Evolutionary conservation across 176 grass and related monocot genomes (phyloP).

Genomic region (Hyparrhenia diplandra): DNA sequence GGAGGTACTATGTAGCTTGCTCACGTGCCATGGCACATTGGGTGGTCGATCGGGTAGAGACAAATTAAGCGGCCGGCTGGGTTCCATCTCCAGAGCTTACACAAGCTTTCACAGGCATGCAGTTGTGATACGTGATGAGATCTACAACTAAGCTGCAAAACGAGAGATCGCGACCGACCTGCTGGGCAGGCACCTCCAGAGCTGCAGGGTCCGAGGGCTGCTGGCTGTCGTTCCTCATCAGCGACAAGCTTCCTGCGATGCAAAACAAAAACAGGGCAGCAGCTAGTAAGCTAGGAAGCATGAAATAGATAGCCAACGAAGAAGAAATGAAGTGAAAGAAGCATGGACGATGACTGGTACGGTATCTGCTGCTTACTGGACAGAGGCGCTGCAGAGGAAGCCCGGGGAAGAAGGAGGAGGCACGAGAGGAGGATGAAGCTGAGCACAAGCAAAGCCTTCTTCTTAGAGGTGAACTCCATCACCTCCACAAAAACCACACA

Average conservation of each 20-base stretch:
- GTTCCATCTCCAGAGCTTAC: background rate
- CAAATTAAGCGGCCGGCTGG: too few species aligned
- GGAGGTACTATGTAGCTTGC: background rate
- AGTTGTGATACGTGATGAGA: background rate
- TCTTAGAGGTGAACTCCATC: constrained; percentile 13
- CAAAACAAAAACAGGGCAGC: background rate
- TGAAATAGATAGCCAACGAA: background rate
- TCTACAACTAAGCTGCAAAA: background rate
- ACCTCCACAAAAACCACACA: too few species aligned
- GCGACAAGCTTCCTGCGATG: constrained; percentile 40
- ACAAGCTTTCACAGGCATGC: too few species aligned
- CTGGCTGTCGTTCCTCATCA: constrained; percentile 34
- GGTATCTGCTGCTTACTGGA: constrained; percentile 43
- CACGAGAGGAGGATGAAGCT: constrained; percentile 24
- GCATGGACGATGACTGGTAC: background rate
- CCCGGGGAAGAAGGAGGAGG: constrained; percentile 40
- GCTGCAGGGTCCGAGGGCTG: background rate
- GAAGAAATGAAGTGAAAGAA: background rate
- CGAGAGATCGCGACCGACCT: constrained; percentile 23
- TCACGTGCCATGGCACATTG: background rate
- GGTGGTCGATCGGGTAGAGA: background rate
- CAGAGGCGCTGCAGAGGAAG: constrained; percentile 53
- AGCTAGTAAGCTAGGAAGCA: background rate
- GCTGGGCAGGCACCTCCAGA: constrained; percentile 29
- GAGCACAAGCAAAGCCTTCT: constrained; percentile 31